Evolutionary conservation across 805 yeast species (phyloP).

Genomic region (Suhomyces faveliae): DNA sequence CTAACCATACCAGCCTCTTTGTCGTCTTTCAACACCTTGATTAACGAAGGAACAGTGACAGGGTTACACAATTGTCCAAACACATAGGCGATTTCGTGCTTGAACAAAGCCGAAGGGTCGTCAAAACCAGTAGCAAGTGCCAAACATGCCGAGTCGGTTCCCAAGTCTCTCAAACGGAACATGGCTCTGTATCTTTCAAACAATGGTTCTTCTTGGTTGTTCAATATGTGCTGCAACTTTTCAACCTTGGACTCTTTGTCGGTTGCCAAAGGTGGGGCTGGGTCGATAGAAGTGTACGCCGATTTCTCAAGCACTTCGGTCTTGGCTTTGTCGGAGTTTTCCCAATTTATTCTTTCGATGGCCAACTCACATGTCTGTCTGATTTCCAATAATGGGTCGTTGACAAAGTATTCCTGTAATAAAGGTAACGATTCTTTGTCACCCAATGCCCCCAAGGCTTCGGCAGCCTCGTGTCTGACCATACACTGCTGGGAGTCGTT

Average conservation of each 20-base stretch:
- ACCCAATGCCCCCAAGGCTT: slow-evolving; percentile 95
- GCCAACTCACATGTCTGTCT: slow-evolving; percentile 98
- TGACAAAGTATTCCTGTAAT: slow-evolving; percentile 57
- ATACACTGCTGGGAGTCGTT: slow-evolving; percentile 75
- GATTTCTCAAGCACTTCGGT: slow-evolving; percentile 72
- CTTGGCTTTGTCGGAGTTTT: slow-evolving; percentile 62
- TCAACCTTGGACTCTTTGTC: slow-evolving; percentile 53
- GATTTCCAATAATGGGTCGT: slow-evolving; percentile 84
- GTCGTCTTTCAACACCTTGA: slow-evolving; percentile 74
- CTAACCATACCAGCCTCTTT: slow-evolving; percentile 97
- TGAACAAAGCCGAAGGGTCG: slow-evolving; percentile 90
- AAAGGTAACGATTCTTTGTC: slow-evolving; percentile 69
- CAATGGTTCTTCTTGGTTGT: slow-evolving; percentile 73
- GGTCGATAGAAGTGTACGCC: slow-evolving; percentile 85
- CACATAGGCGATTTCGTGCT: slow-evolving; percentile 97
- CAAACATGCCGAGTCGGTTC: slow-evolving; percentile 86
- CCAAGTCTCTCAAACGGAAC: slow-evolving; percentile 96
- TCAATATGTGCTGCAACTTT: slow-evolving; percentile 64
- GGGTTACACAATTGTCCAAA: slow-evolving; percentile 97
- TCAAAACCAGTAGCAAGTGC: slow-evolving; percentile 89
- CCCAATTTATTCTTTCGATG: slow-evolving; percentile 92
- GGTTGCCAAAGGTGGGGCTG: slow-evolving; percentile 95
- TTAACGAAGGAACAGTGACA: slow-evolving; percentile 81
- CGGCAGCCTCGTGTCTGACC: slow-evolving; percentile 99
- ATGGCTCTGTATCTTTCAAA: slow-evolving; percentile 97